These are phyloP conservation scores for Boletus subcaerulescens DNA, from an alignment of 768 basidiomycete species.

Conservation along the genomic window DNA sequence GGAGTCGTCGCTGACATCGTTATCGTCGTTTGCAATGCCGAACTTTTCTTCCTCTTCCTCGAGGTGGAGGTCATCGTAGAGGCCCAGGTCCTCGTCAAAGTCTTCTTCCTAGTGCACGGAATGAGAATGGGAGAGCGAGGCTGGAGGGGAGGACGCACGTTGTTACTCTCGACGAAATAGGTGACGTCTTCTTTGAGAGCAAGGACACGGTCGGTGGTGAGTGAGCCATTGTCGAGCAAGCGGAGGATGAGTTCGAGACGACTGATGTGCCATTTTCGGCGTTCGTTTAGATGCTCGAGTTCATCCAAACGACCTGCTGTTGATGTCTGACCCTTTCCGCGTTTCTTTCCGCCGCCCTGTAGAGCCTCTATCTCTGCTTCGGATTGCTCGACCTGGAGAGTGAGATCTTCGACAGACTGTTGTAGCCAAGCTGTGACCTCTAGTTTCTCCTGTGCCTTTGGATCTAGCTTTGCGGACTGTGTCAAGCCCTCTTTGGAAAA, in stretches of 20 bases:
- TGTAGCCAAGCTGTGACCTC: constrained; percentile 89
- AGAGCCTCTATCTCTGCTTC: constrained; percentile 93
- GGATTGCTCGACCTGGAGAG: constrained; percentile 87
- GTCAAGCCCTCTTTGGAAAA: constrained; percentile 98
- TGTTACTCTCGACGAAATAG: constrained; percentile 95
- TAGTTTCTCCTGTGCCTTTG: constrained; percentile 94
- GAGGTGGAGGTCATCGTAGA: constrained; percentile 96
- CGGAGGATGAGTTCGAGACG: constrained; percentile 92
- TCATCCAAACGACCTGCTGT: constrained; percentile 73
- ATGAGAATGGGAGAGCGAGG: constrained; percentile 17
- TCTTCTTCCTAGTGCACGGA: constrained; percentile 74
- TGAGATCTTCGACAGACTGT: constrained; percentile 84
- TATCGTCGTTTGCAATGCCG: constrained; percentile 67
- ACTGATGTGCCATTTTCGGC: constrained; percentile 92
- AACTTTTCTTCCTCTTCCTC: constrained; percentile 97
- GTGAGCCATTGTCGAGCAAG: constrained; percentile 88
- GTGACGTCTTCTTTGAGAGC: constrained; percentile 89
- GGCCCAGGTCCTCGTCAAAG: constrained; percentile 95
- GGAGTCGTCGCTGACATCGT: constrained; percentile 72
- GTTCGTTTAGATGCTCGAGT: constrained; percentile 86
- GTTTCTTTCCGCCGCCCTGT: constrained; percentile 80
- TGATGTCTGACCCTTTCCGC: constrained; percentile 65
- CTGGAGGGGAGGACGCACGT: constrained; percentile 53
- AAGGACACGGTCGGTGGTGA: constrained; percentile 76
- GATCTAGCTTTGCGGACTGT: constrained; percentile 91